A percentile compares a stretch with the other conserved stretches of the same genome.
These are phyloP conservation scores for Colletotrichum gigasporum DNA, from an alignment of 2,329 filamentous ascomycete species.

Conservation along the genomic window DNA sequence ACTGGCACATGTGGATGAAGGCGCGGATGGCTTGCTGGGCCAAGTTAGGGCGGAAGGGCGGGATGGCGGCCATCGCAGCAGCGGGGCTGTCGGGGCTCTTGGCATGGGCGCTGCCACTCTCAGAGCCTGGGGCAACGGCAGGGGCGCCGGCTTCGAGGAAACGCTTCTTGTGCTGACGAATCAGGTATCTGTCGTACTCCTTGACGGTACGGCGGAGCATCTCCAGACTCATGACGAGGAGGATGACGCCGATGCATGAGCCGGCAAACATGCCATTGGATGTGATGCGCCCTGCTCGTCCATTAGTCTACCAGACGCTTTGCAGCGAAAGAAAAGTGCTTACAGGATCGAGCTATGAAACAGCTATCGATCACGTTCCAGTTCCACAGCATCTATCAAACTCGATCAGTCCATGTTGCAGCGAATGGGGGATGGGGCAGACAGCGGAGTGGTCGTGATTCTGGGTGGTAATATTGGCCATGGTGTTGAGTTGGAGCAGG, in stretches of 20 bases:
- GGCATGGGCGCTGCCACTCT: background rate
- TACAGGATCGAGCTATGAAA: constrained; percentile 62
- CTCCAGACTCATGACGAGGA: constrained; percentile 79
- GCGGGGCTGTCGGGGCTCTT: background rate
- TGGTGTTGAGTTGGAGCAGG: constrained; percentile 37
- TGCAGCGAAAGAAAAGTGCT: too few relatives aligned
- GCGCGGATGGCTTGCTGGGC: constrained; percentile 75
- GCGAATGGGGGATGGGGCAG: too few relatives aligned
- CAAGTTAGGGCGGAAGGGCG: constrained; percentile 64
- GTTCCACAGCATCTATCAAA: constrained; percentile 79
- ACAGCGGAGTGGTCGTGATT: too few relatives aligned
- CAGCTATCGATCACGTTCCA: constrained; percentile 78
- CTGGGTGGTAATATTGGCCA: constrained; percentile 8
- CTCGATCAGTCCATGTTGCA: constrained; percentile 26
- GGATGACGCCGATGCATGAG: constrained; percentile 79
- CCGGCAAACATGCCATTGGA: constrained; percentile 79
- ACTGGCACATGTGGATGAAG: constrained; percentile 74
- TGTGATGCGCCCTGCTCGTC: constrained; percentile 72
- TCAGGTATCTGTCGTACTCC: constrained; percentile 76
- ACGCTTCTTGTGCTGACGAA: constrained; percentile 56
- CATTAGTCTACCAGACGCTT: too few relatives aligned
- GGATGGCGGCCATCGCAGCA: constrained; percentile 30
- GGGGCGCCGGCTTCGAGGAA: constrained; percentile 33
- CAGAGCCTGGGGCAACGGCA: constrained; percentile 17
- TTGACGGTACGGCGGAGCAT: constrained; percentile 74